Evolutionary conservation across 1,284 basidiomycete genomes (phyloP), one percentile per base, ranked within the genome.

Genomic region (Malassezia restricta): DNA sequence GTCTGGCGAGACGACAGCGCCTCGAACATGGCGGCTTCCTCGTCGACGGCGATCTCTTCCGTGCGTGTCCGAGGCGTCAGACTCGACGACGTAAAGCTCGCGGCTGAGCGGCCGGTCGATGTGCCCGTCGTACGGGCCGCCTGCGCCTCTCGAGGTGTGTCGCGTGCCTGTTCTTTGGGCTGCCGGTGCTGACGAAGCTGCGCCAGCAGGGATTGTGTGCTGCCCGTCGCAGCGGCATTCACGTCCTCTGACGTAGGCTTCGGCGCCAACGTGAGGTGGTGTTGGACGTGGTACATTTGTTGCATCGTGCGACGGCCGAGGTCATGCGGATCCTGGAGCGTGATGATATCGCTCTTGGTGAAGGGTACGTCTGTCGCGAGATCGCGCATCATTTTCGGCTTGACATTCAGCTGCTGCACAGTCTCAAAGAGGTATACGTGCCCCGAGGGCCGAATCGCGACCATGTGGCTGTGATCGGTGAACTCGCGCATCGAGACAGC

Each of bases 21-120:
- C 85, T 84, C 55, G 82, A 84, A 75, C 87, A 90, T 50, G 84
- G 84, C 41, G 85, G 80, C 67, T 89, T 91, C 75, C 87, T 91
- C 87, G 87, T 91, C 76, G 37, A 89, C 88, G 24, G 91, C 76
- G 3, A 91, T 80, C 56, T 86, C 83, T 47, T 91, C 84, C 45
- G 80, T 83, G 43, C 78, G 78, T 5, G 83, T 83, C 50, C 83
- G 81, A 5, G 89, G 84, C 60, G 87, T 86, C 40, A 91, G 80
- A 1, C 87, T 84, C 0, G 92, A 95, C 3, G 87, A 90, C 0
- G 94, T 99, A 43, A 98, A 76, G 1, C 88, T 88, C 2, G 92
- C 92, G 28, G 91, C 90, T 1, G 87, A 81, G 41, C 84, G 78
- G n/a, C 91, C 91, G 31, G 80, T 89, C 0, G 88, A 89, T 69